A percentile compares a stretch with the other conserved stretches of the same genome.
phyloP scores from a whole-genome alignment of 768 basidiomycete genomes.

The Tricholoma flavovirens region DNA sequence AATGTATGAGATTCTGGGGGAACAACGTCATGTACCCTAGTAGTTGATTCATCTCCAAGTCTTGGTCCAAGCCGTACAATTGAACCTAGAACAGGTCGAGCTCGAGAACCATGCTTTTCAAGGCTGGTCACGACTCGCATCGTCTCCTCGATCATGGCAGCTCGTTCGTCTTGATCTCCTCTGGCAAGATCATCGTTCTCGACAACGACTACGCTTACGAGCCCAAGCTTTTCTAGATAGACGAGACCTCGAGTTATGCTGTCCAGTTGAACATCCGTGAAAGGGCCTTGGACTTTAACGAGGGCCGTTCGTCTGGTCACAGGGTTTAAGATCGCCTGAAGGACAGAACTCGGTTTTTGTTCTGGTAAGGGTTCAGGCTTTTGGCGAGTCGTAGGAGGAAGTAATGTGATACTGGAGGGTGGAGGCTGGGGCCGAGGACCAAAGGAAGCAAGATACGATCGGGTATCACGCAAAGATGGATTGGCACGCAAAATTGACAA shows the following conservation, averaged over 20 bases:
- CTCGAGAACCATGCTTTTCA: conserved; percentile 78
- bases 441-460: conserved; percentile 89
- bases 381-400: conserved; percentile 21
- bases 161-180: conserved; percentile 67
- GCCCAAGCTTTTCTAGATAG: conserved; percentile 91
- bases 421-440: conserved; percentile 52
- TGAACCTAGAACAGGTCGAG: conserved; percentile 84
- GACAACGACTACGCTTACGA: conserved; percentile 92
- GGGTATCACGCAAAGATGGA: conserved; percentile 87
- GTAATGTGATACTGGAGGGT: conserved; percentile 18
- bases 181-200: conserved; percentile 75
- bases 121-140: conserved; percentile 80
- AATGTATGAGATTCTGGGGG: conserved; percentile 76
- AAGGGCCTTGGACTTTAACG: conserved; percentile 96
- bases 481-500: conserved; percentile 90
- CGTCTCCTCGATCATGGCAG: conserved; percentile 67
- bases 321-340: conserved; percentile 80
- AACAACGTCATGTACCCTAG: conserved; percentile 26
- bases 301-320: conserved; percentile 82
- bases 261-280: conserved; percentile 87
- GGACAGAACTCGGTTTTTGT: conserved; percentile 45
- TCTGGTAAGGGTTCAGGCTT: conserved; percentile 28
- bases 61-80: conserved; percentile 81
- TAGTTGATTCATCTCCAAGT: conserved; percentile 37
- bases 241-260: conserved; percentile 92